These are phyloP conservation scores for Larix sibirica DNA, from an alignment of 83 land plant genomes.

Conservation along the genomic window DNA sequence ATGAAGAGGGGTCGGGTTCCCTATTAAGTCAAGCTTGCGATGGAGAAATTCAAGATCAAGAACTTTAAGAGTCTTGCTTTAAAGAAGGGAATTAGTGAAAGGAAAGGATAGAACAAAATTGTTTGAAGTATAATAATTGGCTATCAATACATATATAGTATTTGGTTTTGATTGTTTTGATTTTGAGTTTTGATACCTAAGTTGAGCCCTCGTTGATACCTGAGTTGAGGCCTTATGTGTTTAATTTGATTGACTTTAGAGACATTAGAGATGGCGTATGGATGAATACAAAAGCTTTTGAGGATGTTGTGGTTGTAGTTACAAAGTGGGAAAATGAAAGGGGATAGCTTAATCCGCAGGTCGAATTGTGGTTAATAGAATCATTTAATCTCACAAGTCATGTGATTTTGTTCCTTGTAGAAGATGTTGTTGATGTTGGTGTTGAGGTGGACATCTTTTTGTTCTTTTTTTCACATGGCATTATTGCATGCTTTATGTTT, in stretches of 20 bases:
- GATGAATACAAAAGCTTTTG: conserved; percentile 87
- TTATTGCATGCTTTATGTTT: background rate
- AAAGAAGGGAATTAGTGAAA: too few species aligned
- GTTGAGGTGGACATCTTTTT: conserved; percentile 44
- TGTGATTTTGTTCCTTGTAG: conserved; percentile 90
- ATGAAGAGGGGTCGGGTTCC: too few species aligned
- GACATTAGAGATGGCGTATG: conserved; percentile 89
- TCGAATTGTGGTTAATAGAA: conserved; percentile 89
- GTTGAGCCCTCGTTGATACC: conserved; percentile 33
- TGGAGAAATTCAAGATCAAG: too few species aligned
- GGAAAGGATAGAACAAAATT: too few species aligned
- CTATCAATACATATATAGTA: too few species aligned
- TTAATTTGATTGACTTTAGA: conserved; percentile 89
- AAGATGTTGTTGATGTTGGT: conserved; percentile 78
- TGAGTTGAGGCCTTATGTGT: conserved; percentile 63
- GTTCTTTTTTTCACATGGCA: background rate
- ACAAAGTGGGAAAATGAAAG: conserved; percentile 50
- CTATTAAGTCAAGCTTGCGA: too few species aligned
- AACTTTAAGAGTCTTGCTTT: too few species aligned
- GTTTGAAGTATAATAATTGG: too few species aligned
- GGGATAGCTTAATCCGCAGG: conserved; percentile 91
- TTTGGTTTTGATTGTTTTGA: too few species aligned
- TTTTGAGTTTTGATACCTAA: too few species aligned
- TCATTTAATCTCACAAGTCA: conserved; percentile 95
- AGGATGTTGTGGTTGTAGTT: conserved; percentile 69